Evolutionary conservation across 805 yeast genomes (phyloP).

Genomic region (Saccharomyces jurei): DNA sequence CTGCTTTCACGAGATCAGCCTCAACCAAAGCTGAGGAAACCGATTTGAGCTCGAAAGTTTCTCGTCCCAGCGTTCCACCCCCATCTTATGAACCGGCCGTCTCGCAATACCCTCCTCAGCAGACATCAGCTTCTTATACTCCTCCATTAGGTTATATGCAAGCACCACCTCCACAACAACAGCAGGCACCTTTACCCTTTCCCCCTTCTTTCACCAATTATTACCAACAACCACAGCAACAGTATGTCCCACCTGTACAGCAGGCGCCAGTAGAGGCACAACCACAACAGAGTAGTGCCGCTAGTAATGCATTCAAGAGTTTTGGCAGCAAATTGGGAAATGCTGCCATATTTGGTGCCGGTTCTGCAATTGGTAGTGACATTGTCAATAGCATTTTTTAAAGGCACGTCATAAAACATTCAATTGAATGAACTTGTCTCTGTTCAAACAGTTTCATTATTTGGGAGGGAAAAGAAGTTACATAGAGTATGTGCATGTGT

Average conservation of each 20-base stretch:
- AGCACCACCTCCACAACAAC: constrained; percentile 3
- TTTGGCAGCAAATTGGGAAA: constrained; percentile 68
- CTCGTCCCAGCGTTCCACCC: not conserved
- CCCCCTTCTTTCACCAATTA: not conserved
- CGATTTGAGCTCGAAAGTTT: not conserved
- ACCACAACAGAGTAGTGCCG: constrained; percentile 2
- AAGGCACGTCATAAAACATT: not conserved
- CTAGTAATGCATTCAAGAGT: constrained; percentile 35
- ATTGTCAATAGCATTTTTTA: constrained; percentile 35
- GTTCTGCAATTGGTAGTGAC: constrained; percentile 75
- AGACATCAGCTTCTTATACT: constrained; percentile 1
- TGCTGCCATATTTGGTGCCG: constrained; percentile 85
- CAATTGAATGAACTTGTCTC: not conserved
- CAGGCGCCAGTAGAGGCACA: constrained; percentile 2
- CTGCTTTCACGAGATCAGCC: constrained; percentile 6
- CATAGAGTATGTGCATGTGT: not conserved
- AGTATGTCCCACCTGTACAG: constrained; percentile 5
- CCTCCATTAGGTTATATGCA: constrained; percentile 1
- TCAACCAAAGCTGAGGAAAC: not conserved
- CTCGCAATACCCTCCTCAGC: not conserved
- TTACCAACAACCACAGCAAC: not conserved
- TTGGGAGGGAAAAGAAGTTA: not conserved
- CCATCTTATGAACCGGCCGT: not conserved
- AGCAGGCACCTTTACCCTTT: constrained; percentile 1
- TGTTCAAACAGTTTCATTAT: not conserved